Percentiles rank a stretch among this genome's conserved stretches.
These are phyloP conservation scores for Entrophospora sp. DNA, from an alignment of 192 early-diverging fungal genomes.

Conservation along the genomic window DNA sequence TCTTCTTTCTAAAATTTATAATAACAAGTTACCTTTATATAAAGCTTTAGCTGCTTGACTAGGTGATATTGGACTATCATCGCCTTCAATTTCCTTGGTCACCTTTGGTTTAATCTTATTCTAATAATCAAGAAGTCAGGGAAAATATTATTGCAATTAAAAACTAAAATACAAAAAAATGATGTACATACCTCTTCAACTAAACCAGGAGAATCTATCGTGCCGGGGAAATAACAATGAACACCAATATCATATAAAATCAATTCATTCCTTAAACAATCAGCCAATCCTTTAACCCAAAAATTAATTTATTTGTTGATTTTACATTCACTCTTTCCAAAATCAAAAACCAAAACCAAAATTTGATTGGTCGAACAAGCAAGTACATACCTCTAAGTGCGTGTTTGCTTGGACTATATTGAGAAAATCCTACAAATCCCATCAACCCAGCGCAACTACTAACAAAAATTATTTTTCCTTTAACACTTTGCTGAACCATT, in stretches of 20 bases:
- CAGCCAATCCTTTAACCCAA: slow-evolving; percentile 46
- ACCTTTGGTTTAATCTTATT: slow-evolving; percentile 64
- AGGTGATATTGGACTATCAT: slow-evolving; percentile 45
- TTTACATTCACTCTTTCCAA: neutral
- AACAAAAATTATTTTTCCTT: slow-evolving; percentile 61
- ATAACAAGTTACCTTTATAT: slow-evolving; percentile 23
- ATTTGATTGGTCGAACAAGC: neutral
- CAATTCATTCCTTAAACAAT: slow-evolving; percentile 58
- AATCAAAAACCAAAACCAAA: neutral
- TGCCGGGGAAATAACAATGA: slow-evolving; percentile 66
- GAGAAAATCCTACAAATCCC: slow-evolving; percentile 58
- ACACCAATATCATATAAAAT: slow-evolving; percentile 51
- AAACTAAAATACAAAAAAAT: neutral
- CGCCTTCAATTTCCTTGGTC: slow-evolving; percentile 64
- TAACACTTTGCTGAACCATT: slow-evolving; percentile 47
- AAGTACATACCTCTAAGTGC: slow-evolving; percentile 46
- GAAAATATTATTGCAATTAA: neutral
- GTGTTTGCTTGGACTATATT: slow-evolving; percentile 63
- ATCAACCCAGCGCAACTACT: slow-evolving; percentile 59
- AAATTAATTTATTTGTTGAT: neutral
- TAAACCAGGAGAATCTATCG: slow-evolving; percentile 61
- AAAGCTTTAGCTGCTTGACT: slow-evolving; percentile 50
- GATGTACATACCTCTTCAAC: slow-evolving; percentile 43
- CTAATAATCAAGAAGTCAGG: slow-evolving; percentile 25
- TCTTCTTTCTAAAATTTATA: neutral